Evolutionary conservation across 1,139 yeast genomes (phyloP), one percentile per base, ranked within the genome.

Genomic region (Pichia sp.): DNA sequence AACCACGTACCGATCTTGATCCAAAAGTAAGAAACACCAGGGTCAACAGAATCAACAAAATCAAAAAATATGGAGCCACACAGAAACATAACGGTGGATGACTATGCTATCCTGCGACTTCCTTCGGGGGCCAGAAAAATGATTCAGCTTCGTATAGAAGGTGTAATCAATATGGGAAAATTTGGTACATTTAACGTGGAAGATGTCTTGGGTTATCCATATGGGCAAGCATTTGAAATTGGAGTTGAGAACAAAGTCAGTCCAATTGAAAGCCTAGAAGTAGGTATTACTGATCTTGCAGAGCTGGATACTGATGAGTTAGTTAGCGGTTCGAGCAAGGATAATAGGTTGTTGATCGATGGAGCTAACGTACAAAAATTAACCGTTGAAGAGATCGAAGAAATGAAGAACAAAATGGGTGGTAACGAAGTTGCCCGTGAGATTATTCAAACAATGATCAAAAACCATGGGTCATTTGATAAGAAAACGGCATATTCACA

Each of bases 181-280:
- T 95, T 93, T 70, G 99, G 99, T 8, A 75, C 85, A 1, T 93
- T 95, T 69, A 74, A 78, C 46, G 90, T 87, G 5, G 81, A 85
- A 61, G 86, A 82, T 54, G 79, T 93, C 15, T 67, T 93, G 41
- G 97, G 97, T 1, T 85, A 77, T 64, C 87, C 93, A 5, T 86
- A 81, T 64, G 99, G 99, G 1, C 92, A 87, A 63, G 83, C 96
- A 0, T 93, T 93, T 71, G 98, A 93, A 67, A 87, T 93, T 46
- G 67, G 77, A 36, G 87, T 82, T 50, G 84, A 81, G 57, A 73
- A 75, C 56, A 72, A 74, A 31, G 82, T 84, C 8, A 70, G 70
- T 51, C 80, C 86, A 1, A 77, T 82, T 48, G 71, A 72, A 64
- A 71, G 59, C 54, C 55, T 69, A 49, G 58, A 66, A 0, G 68